Evolutionary conservation across 1,284 basidiomycete species (phyloP).

Genomic region (Amylostereum areolatum): DNA sequence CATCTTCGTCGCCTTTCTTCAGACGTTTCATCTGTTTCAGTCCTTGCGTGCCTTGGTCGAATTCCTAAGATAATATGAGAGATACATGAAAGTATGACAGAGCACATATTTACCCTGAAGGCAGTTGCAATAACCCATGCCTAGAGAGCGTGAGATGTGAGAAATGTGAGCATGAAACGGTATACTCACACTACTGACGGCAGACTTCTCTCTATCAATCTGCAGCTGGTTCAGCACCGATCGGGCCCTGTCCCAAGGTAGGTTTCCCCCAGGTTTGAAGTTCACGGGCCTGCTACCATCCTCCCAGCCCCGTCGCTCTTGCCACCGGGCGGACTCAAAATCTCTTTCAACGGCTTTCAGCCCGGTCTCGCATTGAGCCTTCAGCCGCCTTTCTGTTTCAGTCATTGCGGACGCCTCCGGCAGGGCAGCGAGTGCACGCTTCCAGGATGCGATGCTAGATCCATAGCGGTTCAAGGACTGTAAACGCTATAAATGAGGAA

Average conservation of each 20-base stretch:
- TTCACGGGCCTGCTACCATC: too few species aligned
- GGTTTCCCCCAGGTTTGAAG: neutral
- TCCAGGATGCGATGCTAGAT: neutral
- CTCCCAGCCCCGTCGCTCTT: too few species aligned
- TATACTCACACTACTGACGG: constrained; percentile 22
- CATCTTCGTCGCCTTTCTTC: neutral
- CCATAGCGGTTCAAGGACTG: neutral
- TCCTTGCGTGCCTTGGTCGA: neutral
- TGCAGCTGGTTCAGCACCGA: constrained; percentile 12
- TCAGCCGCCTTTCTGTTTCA: neutral
- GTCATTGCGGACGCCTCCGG: neutral
- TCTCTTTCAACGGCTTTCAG: too few species aligned
- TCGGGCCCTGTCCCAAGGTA: constrained; percentile 17
- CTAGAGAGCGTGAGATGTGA: constrained; percentile 11
- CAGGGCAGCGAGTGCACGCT: neutral
- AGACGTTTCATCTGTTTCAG: neutral
- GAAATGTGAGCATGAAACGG: neutral
- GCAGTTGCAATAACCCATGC: constrained; percentile 26
- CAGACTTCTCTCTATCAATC: constrained; percentile 5
- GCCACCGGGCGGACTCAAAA: too few species aligned
- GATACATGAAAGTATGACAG: neutral
- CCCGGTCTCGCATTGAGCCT: neutral
- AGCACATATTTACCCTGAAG: constrained; percentile 15
- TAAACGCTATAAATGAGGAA: neutral
- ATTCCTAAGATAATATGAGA: neutral